These are phyloP conservation scores for Rhazya stricta DNA, from an alignment of 257 asterid genomes.

Conservation along the genomic window DNA sequence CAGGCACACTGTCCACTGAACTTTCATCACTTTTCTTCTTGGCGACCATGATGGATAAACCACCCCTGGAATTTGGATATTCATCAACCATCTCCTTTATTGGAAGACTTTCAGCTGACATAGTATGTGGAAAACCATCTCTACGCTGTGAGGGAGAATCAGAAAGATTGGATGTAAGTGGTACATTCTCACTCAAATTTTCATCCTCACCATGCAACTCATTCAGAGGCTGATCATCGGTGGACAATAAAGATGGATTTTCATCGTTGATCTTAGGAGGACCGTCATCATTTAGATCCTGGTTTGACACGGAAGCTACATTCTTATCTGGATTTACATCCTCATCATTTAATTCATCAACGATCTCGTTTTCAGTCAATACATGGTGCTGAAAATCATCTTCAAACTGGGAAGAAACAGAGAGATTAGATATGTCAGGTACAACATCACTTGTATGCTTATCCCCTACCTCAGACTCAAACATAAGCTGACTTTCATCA, in stretches of 20 bases:
- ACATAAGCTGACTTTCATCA: slow-evolving; percentile 29
- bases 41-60: slow-evolving; percentile 8
- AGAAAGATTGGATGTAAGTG: slow-evolving; percentile 14
- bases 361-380: slow-evolving; percentile 27
- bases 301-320: slow-evolving; percentile 10
- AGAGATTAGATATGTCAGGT: slow-evolving; percentile 15
- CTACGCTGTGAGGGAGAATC: slow-evolving; percentile 10
- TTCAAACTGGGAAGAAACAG: slow-evolving; percentile 23
- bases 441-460: slow-evolving; percentile 19
- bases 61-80: slow-evolving; percentile 18
- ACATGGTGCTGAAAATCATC: slow-evolving; percentile 23
- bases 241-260: slow-evolving; percentile 18
- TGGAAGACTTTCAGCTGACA: slow-evolving; percentile 22
- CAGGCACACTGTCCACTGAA: slow-evolving; percentile 18
- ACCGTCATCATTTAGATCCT: slow-evolving; percentile 7
- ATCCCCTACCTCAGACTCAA: slow-evolving; percentile 24
- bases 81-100: slow-evolving; percentile 19
- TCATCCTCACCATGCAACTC: slow-evolving; percentile 22
- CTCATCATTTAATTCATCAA: slow-evolving; percentile 24
- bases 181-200: slow-evolving; percentile 6
- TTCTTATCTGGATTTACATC: slow-evolving; percentile 22
- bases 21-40: slow-evolving; percentile 19
- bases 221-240: slow-evolving; percentile 19
- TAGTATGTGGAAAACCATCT: slow-evolving; percentile 22
- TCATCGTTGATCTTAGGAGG: slow-evolving; percentile 21